These are phyloP conservation scores for Aspergillus pseudoglaucus DNA, from an alignment of 2,329 filamentous ascomycete genomes.

Conservation along the genomic window DNA sequence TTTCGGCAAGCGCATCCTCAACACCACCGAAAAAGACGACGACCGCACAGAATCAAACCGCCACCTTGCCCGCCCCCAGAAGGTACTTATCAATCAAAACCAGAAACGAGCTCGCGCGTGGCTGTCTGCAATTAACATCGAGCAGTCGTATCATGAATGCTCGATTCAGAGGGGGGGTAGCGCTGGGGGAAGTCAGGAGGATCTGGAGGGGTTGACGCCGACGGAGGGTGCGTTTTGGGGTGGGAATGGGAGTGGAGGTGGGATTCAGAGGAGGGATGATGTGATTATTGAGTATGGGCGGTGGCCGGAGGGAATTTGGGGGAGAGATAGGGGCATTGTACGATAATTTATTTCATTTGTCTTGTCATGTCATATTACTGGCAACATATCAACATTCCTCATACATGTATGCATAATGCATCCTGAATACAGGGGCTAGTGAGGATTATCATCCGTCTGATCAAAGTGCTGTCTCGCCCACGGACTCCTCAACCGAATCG, in stretches of 20 bases:
- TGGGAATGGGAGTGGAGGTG: neutral
- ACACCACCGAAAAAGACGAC: neutral
- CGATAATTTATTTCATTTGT: neutral
- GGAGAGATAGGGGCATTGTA: neutral
- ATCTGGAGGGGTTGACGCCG: neutral
- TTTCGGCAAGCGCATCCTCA: neutral
- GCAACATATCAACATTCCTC: neutral
- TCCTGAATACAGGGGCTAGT: slow-evolving; percentile 7
- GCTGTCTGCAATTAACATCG: neutral
- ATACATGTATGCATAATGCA: neutral
- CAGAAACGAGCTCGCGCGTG: neutral
- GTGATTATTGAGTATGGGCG: neutral
- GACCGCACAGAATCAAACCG: neutral
- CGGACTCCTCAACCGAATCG: slow-evolving; percentile 22
- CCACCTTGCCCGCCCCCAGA: too few species aligned
- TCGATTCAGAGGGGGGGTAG: neutral
- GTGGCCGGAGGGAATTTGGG: neutral
- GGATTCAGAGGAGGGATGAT: neutral
- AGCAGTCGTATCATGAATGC: neutral
- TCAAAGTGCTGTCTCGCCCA: slow-evolving; percentile 26
- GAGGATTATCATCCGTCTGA: slow-evolving; percentile 19
- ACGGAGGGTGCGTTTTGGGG: neutral
- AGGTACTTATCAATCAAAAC: neutral
- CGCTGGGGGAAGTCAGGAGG: neutral
- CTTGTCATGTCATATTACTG: neutral